phyloP scores from a whole-genome alignment of 2,329 filamentous ascomycete species.

The Epichloe sibirici region DNA sequence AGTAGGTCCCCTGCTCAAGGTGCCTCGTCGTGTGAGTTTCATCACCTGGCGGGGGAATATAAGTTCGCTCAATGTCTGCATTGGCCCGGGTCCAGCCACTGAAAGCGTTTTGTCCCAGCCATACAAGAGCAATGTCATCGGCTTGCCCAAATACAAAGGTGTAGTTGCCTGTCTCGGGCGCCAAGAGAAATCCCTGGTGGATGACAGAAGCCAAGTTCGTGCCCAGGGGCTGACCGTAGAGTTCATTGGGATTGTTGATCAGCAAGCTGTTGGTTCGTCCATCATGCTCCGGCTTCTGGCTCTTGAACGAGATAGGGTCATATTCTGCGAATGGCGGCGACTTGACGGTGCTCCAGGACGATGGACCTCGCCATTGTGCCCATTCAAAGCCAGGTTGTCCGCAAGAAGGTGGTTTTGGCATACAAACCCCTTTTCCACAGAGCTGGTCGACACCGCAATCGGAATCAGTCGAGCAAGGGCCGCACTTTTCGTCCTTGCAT shows the following conservation, averaged over 20 bases:
- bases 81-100: constrained; percentile 8
- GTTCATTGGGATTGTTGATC: neutral
- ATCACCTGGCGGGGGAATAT: constrained; percentile 9
- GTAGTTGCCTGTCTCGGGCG: constrained; percentile 7
- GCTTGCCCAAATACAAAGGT: constrained; percentile 8
- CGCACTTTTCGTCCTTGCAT: constrained; percentile 7
- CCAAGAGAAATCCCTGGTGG: constrained; percentile 8
- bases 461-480: constrained; percentile 4
- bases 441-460: constrained; percentile 4
- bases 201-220: constrained; percentile 7
- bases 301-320: constrained; percentile 5
- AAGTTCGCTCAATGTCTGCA: constrained; percentile 7
- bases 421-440: constrained; percentile 5
- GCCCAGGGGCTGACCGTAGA: constrained; percentile 5
- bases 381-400: constrained; percentile 8
- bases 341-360: constrained; percentile 6
- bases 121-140: constrained; percentile 7
- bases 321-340: constrained; percentile 8
- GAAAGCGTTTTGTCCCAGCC: constrained; percentile 7
- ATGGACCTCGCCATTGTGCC: constrained; percentile 7
- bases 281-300: constrained; percentile 3
- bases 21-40: constrained; percentile 6
- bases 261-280: constrained; percentile 7
- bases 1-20: constrained; percentile 7
- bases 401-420: constrained; percentile 7